phyloP scores from a whole-genome alignment of 192 early-diverging fungal species.

The Podila epigama region DNA sequence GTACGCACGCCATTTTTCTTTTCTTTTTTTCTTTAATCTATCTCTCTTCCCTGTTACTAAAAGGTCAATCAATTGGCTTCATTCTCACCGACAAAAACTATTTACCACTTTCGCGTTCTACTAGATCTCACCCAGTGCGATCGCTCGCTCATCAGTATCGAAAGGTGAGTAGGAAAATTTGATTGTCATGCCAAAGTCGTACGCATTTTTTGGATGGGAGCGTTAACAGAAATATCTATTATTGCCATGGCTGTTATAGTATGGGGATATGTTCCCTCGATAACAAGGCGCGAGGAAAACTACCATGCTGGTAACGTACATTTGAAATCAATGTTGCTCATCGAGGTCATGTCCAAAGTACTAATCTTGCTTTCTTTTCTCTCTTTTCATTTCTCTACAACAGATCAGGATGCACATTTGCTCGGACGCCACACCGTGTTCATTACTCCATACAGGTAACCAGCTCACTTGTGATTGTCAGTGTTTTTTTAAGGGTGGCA shows the following conservation, averaged over 20 bases:
- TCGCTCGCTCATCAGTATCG: slow-evolving; percentile 22
- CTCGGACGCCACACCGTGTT: slow-evolving; percentile 31
- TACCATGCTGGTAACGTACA: not conserved
- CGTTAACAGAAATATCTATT: too few species aligned
- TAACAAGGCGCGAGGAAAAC: not conserved
- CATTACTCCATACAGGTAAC: slow-evolving; percentile 29
- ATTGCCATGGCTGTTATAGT: too few species aligned
- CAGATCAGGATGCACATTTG: slow-evolving; percentile 39
- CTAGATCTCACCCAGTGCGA: slow-evolving; percentile 21
- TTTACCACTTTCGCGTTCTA: too few species aligned
- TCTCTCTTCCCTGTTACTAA: too few species aligned
- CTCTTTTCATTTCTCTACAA: not conserved
- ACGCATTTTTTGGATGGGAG: too few species aligned
- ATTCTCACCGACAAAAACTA: too few species aligned
- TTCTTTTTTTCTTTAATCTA: not conserved
- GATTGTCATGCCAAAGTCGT: too few species aligned
- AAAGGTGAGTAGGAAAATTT: slow-evolving; percentile 28
- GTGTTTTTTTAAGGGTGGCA: too few species aligned
- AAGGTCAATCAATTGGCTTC: too few species aligned
- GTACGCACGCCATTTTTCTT: not conserved
- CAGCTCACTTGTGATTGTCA: not conserved
- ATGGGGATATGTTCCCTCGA: slow-evolving; percentile 18
- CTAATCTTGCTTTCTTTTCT: not conserved
- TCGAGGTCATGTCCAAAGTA: not conserved
- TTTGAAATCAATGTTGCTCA: not conserved